Base-by-base conservation (phyloP, 2,329 filamentous ascomycete species). In the Sporothrix pseudoabietina region DNA sequence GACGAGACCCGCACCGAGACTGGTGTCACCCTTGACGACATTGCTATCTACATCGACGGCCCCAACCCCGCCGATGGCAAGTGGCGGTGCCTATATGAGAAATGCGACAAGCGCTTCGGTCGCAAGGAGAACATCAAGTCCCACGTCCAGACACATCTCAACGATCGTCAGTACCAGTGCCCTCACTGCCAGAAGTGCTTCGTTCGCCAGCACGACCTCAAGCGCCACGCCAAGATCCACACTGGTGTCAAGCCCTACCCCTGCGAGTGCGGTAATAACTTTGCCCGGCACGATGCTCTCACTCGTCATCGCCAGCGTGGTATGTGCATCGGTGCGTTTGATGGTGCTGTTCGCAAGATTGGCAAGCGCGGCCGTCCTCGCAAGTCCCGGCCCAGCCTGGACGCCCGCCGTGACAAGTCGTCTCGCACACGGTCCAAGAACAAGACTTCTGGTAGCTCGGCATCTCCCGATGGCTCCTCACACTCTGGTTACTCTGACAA, bases 81-180 rank as follows among this genome's bases (percentile, higher is more conserved):
- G 82, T 96, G 92, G 91, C 85, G 90, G 7, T 96, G 92, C 80
- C 82, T 89, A n/a, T 94, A 84, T 73, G 86, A 82, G 9, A 90
- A 90, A 39, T 99, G 96, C 82, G 88, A 90, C 77, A 97, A 97
- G 82, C 89, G 90, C 71, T 98, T 99, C 80, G 95, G 94, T n/a
- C 90, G 96, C 77, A 97, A 98, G 81, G 96, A 99, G 82, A 98
- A 99, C 83, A 98, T 98, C 85, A 97, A 97, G 81, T 97, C 94
- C 0, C 96, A 99, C 81, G 93, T 99, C 16, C 96, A 99, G 83
- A 99, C 96, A 3, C 96, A 99, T 82, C 90, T 99, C 76, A 96
- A 97, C 78, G 96, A 99, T 81, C 89, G 96, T 66, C 96, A 98
- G 80, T 99, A 94, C 83, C 91, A 93, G 81, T 99, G 96, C 83